A percentile compares a stretch with the other conserved stretches of the same genome.
These are phyloP conservation scores for Lodderomyces orthopsilosis DNA, from an alignment of 1,139 yeast genomes.

Conservation along the genomic window DNA sequence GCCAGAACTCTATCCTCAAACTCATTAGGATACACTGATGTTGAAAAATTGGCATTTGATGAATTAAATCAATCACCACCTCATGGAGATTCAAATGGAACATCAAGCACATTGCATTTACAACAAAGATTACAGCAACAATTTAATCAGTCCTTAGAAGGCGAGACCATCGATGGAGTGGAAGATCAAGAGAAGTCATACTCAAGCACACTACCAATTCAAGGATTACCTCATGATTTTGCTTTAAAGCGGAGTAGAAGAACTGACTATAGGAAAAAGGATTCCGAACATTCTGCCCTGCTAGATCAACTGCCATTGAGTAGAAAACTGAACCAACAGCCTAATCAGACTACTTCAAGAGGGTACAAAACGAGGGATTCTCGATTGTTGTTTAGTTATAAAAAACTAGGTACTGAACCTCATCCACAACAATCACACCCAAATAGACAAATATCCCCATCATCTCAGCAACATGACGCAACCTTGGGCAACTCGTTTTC, in stretches of 20 bases:
- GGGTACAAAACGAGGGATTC: slow-evolving; percentile 24
- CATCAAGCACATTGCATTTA: slow-evolving; percentile 13
- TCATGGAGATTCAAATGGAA: slow-evolving; percentile 6
- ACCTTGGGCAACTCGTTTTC: background rate
- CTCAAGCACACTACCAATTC: background rate
- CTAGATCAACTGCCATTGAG: slow-evolving; percentile 4
- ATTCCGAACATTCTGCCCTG: background rate
- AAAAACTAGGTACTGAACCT: slow-evolving; percentile 14
- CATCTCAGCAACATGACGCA: background rate
- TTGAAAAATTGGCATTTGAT: slow-evolving; percentile 47
- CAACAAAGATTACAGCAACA: slow-evolving; percentile 18
- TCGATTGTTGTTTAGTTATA: slow-evolving; percentile 33
- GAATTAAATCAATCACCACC: slow-evolving; percentile 21
- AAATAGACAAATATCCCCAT: background rate
- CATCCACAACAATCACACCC: background rate
- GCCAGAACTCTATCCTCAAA: slow-evolving; percentile 68
- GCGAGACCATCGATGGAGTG: background rate
- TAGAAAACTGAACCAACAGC: slow-evolving; percentile 5
- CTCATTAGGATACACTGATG: slow-evolving; percentile 55
- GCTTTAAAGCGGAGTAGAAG: slow-evolving; percentile 42
- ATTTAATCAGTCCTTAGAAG: slow-evolving; percentile 12
- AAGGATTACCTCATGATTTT: slow-evolving; percentile 14
- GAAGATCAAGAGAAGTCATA: background rate
- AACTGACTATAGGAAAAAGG: slow-evolving; percentile 37
- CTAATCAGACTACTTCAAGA: slow-evolving; percentile 7